phyloP scores from a whole-genome alignment of 139 green algal species.

The Chlorella vulgaris region DNA sequence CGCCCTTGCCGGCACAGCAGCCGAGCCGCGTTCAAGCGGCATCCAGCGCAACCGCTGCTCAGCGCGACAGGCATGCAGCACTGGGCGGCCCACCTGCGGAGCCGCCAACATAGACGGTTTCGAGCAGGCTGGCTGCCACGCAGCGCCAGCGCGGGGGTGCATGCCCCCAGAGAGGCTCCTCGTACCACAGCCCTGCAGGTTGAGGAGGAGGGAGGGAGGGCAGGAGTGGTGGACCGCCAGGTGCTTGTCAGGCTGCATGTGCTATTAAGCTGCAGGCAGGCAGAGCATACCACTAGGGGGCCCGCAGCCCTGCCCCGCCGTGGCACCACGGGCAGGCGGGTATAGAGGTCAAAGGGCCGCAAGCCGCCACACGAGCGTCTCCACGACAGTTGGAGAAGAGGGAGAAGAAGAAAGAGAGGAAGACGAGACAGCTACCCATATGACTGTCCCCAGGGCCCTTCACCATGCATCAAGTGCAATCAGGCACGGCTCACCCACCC shows the following conservation, averaged over 20 bases:
- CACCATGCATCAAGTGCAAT: background rate
- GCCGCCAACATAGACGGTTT: background rate
- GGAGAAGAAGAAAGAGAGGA: too few relatives aligned
- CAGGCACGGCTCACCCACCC: background rate
- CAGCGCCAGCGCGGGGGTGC: conserved; percentile 19
- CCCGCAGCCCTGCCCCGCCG: too few relatives aligned
- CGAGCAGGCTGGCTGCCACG: background rate
- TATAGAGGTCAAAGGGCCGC: too few relatives aligned
- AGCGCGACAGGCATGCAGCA: background rate
- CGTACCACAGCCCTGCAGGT: conserved; percentile 29
- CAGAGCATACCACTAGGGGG: too few relatives aligned
- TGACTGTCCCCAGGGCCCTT: background rate
- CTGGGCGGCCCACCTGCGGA: background rate
- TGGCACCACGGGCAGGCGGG: too few relatives aligned
- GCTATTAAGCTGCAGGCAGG: background rate
- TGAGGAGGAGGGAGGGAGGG: background rate
- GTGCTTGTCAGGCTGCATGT: background rate
- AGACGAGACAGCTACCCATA: background rate
- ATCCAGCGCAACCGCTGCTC: background rate
- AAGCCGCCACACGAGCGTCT: too few relatives aligned
- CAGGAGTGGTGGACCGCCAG: background rate
- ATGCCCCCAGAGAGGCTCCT: conserved; percentile 30
- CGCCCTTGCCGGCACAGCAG: too few relatives aligned
- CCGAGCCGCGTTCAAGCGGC: background rate
- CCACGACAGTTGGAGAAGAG: too few relatives aligned